A percentile compares a stretch with the other conserved stretches of the same genome.
Evolutionary conservation across 768 basidiomycete genomes (phyloP).

Genomic region (Lanmaoa pseudosensibilis): DNA sequence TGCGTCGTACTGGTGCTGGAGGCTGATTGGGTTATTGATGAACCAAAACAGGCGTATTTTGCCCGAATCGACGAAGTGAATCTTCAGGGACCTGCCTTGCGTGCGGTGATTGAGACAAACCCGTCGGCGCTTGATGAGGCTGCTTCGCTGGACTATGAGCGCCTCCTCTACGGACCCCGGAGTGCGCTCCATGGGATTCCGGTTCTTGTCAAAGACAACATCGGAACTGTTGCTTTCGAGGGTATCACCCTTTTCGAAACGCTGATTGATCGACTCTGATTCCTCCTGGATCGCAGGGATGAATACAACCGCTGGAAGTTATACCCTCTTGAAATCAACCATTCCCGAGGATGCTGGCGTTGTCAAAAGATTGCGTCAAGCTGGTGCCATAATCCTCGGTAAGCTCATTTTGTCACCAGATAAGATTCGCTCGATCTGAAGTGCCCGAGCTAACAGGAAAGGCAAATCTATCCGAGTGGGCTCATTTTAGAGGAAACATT

Average conservation of each 20-base stretch:
- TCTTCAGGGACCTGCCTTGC: constrained; percentile 35
- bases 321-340: constrained; percentile 35
- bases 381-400: constrained; percentile 39
- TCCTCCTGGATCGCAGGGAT: constrained; percentile 30
- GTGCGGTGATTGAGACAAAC: constrained; percentile 43
- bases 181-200: constrained; percentile 42
- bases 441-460: constrained; percentile 38
- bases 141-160: constrained; percentile 34
- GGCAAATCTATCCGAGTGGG: constrained; percentile 55
- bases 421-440: not conserved
- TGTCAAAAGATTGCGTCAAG: constrained; percentile 30
- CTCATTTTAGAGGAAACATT: constrained; percentile 46
- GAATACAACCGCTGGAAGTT: constrained; percentile 45
- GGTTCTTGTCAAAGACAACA: constrained; percentile 37
- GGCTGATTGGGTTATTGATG: not conserved
- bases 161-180: constrained; percentile 28
- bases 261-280: not conserved
- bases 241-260: constrained; percentile 9
- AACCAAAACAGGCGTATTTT: constrained; percentile 38
- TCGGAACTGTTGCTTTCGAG: constrained; percentile 31
- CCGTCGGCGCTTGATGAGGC: constrained; percentile 39
- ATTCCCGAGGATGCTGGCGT: constrained; percentile 37
- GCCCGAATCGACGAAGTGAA: constrained; percentile 46
- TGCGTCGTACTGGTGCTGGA: not conserved
- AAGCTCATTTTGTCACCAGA: not conserved